Evolutionary conservation across 2,329 filamentous ascomycete genomes (phyloP).

Genomic region (Monosporascus cannonballus): DNA sequence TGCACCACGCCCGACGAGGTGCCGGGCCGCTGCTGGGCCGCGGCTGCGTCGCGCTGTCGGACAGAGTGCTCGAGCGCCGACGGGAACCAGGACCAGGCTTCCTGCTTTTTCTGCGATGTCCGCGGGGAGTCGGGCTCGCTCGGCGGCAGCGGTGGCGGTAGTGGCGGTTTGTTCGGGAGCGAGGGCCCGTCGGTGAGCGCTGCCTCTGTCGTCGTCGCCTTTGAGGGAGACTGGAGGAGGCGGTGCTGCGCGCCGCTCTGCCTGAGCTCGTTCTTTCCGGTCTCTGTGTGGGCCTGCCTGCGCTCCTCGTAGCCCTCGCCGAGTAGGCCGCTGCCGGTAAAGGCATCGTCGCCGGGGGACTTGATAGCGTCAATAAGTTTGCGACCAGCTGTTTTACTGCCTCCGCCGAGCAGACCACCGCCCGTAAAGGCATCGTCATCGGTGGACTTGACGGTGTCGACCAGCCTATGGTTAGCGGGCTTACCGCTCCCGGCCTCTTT

Average conservation of each 20-base stretch:
- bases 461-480: constrained; percentile 2
- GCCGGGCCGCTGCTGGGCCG: constrained; percentile 18
- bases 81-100: constrained; percentile 31
- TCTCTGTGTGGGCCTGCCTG: constrained; percentile 29
- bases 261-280: constrained; percentile 13
- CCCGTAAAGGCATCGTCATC: constrained; percentile 34
- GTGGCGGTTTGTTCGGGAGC: constrained; percentile 39
- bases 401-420: constrained; percentile 45
- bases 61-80: constrained; percentile 28
- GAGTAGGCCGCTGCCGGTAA: constrained; percentile 46
- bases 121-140: constrained; percentile 20
- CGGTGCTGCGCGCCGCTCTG: constrained; percentile 10
- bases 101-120: constrained; percentile 5
- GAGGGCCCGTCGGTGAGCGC: constrained; percentile 53
- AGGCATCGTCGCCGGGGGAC: constrained; percentile 32
- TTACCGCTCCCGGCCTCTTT: constrained; percentile 9
- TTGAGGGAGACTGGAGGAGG: constrained; percentile 21
- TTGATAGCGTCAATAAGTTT: constrained; percentile 24
- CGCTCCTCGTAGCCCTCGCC: constrained; percentile 43
- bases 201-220: constrained; percentile 16
- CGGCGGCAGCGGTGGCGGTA: constrained; percentile 4
- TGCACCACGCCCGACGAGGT: constrained; percentile 13
- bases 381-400: constrained; percentile 5
- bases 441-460: neutral
- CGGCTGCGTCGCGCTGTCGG: constrained; percentile 12